Evolutionary conservation across 345 rosid genomes (phyloP), one percentile per base, ranked within the genome.

Genomic region (Limnanthes douglasii): DNA sequence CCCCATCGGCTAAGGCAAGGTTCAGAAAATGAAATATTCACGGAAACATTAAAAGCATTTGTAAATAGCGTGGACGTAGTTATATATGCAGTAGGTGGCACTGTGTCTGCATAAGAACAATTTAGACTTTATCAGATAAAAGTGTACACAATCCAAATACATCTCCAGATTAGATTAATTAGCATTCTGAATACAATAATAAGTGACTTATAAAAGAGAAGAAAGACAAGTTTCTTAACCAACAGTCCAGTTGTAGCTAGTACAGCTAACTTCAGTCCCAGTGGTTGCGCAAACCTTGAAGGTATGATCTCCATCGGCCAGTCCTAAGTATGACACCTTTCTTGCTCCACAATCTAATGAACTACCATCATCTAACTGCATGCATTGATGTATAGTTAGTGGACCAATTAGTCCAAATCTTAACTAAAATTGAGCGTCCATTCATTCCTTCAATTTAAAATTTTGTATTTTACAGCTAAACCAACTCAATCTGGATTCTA

Each of bases 301-400:
- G 34, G 74, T 47, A 64, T 88, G 97, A 26, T 65, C 64, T 14
- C 97, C 97, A 3, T 83, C 97, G 26, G 31, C 45, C 59, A 88
- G 62, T 26, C 66, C 69, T 4, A 57, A 25, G 54, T 72, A 83
- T n/a, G 48, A 46, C 56, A 62, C 52, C 48, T 60, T 29, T 63
- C 60, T 43, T 39, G 25, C 41, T 39, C 62, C 68, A 45, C 95
- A 83, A 32, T 72, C 70, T 45, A 75, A 58, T 48, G 61, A 46
- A 33, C 30, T 18, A 5, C 57, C 76, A 52, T 59, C 39, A 72
- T 88, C 93, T 50, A 83, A 68, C 97, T 88, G 73, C 76, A 58
- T 33, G 39, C 36, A 26, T 26, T 26, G 30, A 6, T 6, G 10
- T 30, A 17, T 3, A 16, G 19, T 36, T 22, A 17, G 5, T 13